Evolutionary conservation across 108 stramenopile genomes (phyloP), one percentile per base, ranked within the genome.

Genomic region (Aurantiochytrium sp.): DNA sequence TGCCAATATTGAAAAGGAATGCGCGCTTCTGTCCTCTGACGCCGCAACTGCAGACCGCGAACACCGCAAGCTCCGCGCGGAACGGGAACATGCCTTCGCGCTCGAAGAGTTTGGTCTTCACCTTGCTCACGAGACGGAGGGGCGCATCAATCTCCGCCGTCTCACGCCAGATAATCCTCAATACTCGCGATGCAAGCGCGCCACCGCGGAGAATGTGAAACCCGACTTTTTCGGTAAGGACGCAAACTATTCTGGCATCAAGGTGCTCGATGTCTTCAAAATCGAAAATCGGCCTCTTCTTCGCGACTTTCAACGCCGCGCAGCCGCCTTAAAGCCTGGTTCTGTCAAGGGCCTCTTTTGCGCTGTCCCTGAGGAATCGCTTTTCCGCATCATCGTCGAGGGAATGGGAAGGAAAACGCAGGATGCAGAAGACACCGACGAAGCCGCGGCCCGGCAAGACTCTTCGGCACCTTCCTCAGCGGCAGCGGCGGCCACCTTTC

Each of bases 311-410:
- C 90, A 93, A 87, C 59, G 55, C n/a, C 87, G 72, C 8, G 89
- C 90, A 12, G 72, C 90, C 21, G 60, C n/a, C 47, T 25, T 43
- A 25, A 87, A 90, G 19, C 58, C 92, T 21, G 88, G 90, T 47
- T 89, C 91, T 72, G 92, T 93, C 58, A 93, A 93, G 72, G 92
- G 92, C 0, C 87, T 93, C 8, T 93, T 93, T 55, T 92, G 92
- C 72, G 29, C 57, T n/a, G 89, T 93, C 10, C 92, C 92, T 19
- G 55, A 69, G 51, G 89, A 90, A 5, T 51, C 58, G 18, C 55
- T 92, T 23, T 90, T 90, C 69, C 90, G 69, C 29, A 10, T 91
- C 45, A 88, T 92, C 14, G 53, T 92, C 42, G 88, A 89, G 45
- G 92, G 92, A 5, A 58, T 92, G 58, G 35, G 76, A 72, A 51